Conservation (phyloP, 371 early-diverging fungal species). For the Mucor circinelloides region DNA sequence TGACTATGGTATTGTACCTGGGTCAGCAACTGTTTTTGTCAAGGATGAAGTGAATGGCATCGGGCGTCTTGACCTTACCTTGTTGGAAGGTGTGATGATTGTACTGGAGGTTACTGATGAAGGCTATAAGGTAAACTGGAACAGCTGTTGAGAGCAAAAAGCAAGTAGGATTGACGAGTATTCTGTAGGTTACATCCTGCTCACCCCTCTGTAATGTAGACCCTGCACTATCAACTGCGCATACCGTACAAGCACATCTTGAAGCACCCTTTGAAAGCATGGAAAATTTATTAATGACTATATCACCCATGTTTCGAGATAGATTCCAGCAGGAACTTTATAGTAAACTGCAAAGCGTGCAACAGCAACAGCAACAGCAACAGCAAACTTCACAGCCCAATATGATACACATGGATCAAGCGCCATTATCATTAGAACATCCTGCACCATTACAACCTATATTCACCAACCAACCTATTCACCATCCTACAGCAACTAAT, state of each 20-base stretch:
- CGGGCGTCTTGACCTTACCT: slow-evolving; percentile 28
- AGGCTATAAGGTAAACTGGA: slow-evolving; percentile 32
- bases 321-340: slow-evolving; percentile 34
- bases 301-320: slow-evolving; percentile 41
- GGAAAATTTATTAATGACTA: slow-evolving; percentile 39
- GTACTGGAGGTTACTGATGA: slow-evolving; percentile 30
- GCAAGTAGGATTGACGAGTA: background rate
- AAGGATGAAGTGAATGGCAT: slow-evolving; percentile 26
- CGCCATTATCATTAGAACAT: background rate
- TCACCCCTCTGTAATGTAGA: slow-evolving; percentile 23
- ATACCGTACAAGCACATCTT: slow-evolving; percentile 16
- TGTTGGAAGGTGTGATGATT: slow-evolving; percentile 36
- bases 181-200: slow-evolving; percentile 23
- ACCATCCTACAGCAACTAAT: background rate
- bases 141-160: background rate
- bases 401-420: background rate
- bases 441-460: background rate
- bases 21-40: slow-evolving; percentile 34
- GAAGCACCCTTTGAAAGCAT: slow-evolving; percentile 34
- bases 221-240: slow-evolving; percentile 12
- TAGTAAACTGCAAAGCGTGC: slow-evolving; percentile 29
- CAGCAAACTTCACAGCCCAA: background rate
- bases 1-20: slow-evolving; percentile 39
- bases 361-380: background rate
- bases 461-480: background rate